phyloP scores from a whole-genome alignment of 2,329 filamentous ascomycete genomes.

The Beauveria sp. region DNA sequence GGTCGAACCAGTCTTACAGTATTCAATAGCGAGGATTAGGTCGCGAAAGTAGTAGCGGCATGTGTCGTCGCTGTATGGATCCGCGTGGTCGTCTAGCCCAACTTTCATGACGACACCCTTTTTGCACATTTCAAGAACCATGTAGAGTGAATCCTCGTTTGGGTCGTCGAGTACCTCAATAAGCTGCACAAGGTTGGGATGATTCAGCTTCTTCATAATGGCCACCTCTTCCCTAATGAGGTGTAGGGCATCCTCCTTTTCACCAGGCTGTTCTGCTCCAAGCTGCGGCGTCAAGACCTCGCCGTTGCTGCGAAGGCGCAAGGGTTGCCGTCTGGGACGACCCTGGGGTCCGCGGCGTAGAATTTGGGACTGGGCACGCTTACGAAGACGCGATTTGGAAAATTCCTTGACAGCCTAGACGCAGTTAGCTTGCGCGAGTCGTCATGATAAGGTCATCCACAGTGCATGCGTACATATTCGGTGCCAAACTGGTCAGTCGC shows the following conservation, averaged over 20 bases:
- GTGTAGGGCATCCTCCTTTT: conserved; percentile 65
- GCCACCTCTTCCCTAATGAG: conserved; percentile 94
- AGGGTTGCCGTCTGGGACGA: conserved; percentile 29
- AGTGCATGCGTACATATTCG: conserved; percentile 67
- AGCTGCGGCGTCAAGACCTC: conserved; percentile 21
- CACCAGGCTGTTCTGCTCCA: conserved; percentile 33
- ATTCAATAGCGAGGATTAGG: conserved; percentile 89
- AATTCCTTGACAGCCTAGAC: conserved; percentile 90
- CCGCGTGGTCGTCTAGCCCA: conserved; percentile 71
- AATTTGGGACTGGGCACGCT: conserved; percentile 83
- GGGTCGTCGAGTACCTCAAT: conserved; percentile 95
- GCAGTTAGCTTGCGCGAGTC: conserved; percentile 13
- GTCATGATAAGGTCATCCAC: background rate
- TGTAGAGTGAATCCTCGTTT: conserved; percentile 90
- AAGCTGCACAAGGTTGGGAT: conserved; percentile 85
- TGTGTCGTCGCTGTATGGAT: conserved; percentile 73
- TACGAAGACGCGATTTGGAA: conserved; percentile 83
- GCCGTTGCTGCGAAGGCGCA: conserved; percentile 19
- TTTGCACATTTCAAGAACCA: conserved; percentile 98
- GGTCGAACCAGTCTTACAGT: conserved; percentile 47
- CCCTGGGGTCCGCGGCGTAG: conserved; percentile 46
- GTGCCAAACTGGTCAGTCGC: conserved; percentile 83
- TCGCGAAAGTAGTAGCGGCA: conserved; percentile 93
- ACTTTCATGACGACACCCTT: conserved; percentile 97
- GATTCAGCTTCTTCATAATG: conserved; percentile 98